Percentiles rank a stretch among this genome's conserved stretches.
phyloP scores from a whole-genome alignment of 768 basidiomycete genomes.

The Amanita fuliginea region DNA sequence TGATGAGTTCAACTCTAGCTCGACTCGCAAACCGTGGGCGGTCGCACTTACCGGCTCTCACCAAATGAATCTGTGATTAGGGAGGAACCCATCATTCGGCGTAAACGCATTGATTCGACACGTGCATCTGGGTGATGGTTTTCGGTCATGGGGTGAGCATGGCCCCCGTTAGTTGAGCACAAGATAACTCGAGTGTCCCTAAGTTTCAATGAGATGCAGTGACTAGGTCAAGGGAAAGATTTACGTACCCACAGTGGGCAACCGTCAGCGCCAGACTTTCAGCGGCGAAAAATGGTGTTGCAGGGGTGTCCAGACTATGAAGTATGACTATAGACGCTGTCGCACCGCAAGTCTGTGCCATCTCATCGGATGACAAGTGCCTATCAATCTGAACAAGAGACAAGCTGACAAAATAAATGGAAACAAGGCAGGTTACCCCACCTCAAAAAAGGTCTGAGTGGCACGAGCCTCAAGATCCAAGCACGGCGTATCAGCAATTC shows the following conservation, averaged over 20 bases:
- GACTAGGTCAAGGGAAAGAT: neutral
- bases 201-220: neutral
- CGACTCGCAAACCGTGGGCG: neutral
- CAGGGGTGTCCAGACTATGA: constrained; percentile 80
- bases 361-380: constrained; percentile 53
- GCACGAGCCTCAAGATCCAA: constrained; percentile 80
- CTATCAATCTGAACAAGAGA: constrained; percentile 51
- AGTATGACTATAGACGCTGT: constrained; percentile 86
- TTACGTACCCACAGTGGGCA: constrained; percentile 82
- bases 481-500: constrained; percentile 19
- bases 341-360: constrained; percentile 73
- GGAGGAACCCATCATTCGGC: constrained; percentile 84
- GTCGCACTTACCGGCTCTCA: constrained; percentile 57
- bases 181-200: constrained; percentile 88
- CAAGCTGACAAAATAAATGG: constrained; percentile 12
- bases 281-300: constrained; percentile 76
- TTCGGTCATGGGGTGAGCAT: constrained; percentile 82
- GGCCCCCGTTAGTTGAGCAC: constrained; percentile 61
- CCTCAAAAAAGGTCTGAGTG: constrained; percentile 82
- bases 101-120: constrained; percentile 73
- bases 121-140: constrained; percentile 91
- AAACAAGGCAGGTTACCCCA: constrained; percentile 13
- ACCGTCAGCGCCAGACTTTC: constrained; percentile 70
- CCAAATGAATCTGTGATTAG: constrained; percentile 92
- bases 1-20: constrained; percentile 5